Percentiles rank a stretch among this genome's conserved stretches.
Conservation (phyloP, 495 filamentous ascomycete species). For the Penicillium paradoxum region DNA sequence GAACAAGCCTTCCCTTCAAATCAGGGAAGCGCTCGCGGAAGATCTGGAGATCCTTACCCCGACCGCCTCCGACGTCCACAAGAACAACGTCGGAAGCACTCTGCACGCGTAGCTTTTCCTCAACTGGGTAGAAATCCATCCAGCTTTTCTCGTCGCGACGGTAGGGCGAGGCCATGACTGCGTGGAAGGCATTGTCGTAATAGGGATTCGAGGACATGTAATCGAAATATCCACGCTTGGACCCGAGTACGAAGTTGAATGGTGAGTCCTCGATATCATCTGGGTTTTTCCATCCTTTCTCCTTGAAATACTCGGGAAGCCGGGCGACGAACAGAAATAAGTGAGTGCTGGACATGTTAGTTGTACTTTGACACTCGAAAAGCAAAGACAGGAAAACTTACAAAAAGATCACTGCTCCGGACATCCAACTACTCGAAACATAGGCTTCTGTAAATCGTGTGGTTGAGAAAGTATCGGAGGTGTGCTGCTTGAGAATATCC, state of each 20-base stretch:
- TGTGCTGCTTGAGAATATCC: too few relatives aligned
- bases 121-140: slow-evolving; percentile 20
- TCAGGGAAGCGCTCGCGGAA: slow-evolving; percentile 42
- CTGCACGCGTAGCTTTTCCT: background rate
- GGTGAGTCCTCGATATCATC: background rate
- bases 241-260: background rate
- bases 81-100: slow-evolving; percentile 17
- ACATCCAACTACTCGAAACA: slow-evolving; percentile 12
- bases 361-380: background rate
- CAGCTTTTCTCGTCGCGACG: slow-evolving; percentile 14
- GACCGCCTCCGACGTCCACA: slow-evolving; percentile 53
- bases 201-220: slow-evolving; percentile 3
- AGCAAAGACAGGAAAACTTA: background rate
- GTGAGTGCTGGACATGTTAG: background rate
- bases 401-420: slow-evolving; percentile 15
- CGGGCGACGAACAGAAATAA: background rate
- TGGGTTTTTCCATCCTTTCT: slow-evolving; percentile 4
- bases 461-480: too few relatives aligned
- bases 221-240: slow-evolving; percentile 3
- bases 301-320: slow-evolving; percentile 8
- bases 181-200: slow-evolving; percentile 8
- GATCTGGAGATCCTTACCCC: slow-evolving; percentile 48
- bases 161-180: slow-evolving; percentile 17
- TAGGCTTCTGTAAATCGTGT: slow-evolving; percentile 11
- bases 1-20: slow-evolving; percentile 42